These are phyloP conservation scores for Beauveria caledonica DNA, from an alignment of 2,329 filamentous ascomycete species.

Conservation along the genomic window DNA sequence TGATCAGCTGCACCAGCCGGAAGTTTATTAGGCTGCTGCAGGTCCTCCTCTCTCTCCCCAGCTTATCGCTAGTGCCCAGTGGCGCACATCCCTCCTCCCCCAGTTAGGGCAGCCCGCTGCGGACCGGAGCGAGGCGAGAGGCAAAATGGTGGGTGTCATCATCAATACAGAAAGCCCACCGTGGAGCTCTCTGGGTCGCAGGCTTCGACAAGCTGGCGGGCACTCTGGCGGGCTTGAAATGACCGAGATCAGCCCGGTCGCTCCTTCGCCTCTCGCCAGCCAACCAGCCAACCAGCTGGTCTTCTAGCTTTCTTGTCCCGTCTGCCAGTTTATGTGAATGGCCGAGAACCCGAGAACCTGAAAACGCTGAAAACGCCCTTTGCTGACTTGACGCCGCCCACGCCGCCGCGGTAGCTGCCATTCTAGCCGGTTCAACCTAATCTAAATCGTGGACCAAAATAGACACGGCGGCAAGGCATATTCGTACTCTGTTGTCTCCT, in stretches of 20 bases:
- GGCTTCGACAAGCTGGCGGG: no score
- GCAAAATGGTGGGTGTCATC: constrained; percentile 3
- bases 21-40: neutral
- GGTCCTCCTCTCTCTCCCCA: neutral
- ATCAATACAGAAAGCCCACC: neutral
- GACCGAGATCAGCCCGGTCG: no score
- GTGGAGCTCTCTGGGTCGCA: neutral
- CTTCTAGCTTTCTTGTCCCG: neutral
- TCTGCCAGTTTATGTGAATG: neutral
- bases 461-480: constrained; percentile 1
- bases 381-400: neutral
- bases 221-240: no score
- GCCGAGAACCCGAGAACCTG: neutral
- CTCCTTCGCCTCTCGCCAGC: no score
- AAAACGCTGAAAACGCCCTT: neutral
- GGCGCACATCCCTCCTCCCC: constrained; percentile 5
- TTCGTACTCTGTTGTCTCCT: neutral
- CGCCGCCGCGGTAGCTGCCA: neutral
- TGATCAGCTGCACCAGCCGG: neutral
- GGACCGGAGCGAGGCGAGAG: constrained; percentile 9
- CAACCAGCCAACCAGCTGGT: neutral
- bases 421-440: neutral
- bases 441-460: neutral
- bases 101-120: constrained; percentile 1
- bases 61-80: neutral